These are phyloP conservation scores for Neurospora sublineolata DNA, from an alignment of 495 filamentous ascomycete genomes.

Conservation along the genomic window DNA sequence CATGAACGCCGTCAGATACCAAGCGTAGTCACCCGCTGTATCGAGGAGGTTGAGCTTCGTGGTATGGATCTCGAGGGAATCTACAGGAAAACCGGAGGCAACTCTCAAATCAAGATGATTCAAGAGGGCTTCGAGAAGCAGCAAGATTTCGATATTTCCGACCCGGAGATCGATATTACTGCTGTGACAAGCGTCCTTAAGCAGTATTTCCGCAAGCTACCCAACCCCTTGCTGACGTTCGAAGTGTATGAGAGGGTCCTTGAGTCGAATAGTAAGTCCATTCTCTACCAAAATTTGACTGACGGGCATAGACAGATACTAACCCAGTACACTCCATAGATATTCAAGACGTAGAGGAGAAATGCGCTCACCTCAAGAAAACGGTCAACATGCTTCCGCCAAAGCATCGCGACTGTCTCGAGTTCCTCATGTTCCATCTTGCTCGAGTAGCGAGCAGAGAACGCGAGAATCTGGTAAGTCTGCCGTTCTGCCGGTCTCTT, in stretches of 20 bases:
- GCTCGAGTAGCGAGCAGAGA: conserved; percentile 75
- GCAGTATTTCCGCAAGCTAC: conserved; percentile 94
- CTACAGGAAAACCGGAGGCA: conserved; percentile 93
- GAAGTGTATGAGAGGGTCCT: conserved; percentile 85
- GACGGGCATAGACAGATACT: neutral
- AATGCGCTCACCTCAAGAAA: conserved; percentile 55
- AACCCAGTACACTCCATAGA: conserved; percentile 13
- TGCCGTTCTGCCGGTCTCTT: neutral
- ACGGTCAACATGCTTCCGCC: conserved; percentile 66
- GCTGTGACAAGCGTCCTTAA: conserved; percentile 93
- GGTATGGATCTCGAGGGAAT: conserved; percentile 98
- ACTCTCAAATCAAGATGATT: conserved; percentile 73
- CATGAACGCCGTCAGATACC: conserved; percentile 85
- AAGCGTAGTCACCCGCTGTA: conserved; percentile 81
- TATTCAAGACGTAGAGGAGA: conserved; percentile 43
- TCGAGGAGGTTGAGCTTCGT: conserved; percentile 91
- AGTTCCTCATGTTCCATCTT: conserved; percentile 91
- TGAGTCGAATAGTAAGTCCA: conserved; percentile 51
- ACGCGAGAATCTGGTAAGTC: conserved; percentile 59
- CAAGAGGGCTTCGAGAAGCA: conserved; percentile 81
- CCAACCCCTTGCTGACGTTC: conserved; percentile 81
- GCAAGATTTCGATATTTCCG: conserved; percentile 80
- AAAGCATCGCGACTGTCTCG: conserved; percentile 76
- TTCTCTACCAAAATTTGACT: neutral
- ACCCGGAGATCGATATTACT: conserved; percentile 88